These are phyloP conservation scores for Mesotaenium endlicherianum DNA, from an alignment of 139 green algal genomes.

Conservation along the genomic window DNA sequence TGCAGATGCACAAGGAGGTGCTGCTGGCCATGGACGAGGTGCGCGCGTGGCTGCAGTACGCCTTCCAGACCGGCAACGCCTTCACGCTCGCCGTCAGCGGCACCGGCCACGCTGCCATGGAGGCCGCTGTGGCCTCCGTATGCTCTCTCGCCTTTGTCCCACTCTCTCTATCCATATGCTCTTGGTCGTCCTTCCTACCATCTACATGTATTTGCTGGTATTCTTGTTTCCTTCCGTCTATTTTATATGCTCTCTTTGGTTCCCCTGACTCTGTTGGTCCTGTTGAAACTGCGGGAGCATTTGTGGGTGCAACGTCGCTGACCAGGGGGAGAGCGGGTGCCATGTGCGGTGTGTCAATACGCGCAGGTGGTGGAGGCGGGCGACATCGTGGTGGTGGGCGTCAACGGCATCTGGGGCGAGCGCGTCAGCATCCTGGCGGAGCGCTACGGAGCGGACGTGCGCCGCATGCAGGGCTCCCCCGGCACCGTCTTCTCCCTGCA, in stretches of 20 bases:
- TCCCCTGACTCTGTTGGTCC: background rate
- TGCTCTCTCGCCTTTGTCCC: background rate
- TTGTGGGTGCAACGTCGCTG: too few species aligned
- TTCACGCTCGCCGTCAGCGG: conserved; percentile 81
- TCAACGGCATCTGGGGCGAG: conserved; percentile 83
- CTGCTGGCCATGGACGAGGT: conserved; percentile 88
- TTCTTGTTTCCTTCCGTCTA: background rate
- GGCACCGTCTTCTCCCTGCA: conserved; percentile 71
- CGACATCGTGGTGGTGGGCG: conserved; percentile 61
- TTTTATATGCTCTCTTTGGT: background rate
- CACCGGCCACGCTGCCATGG: conserved; percentile 89
- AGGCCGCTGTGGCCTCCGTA: conserved; percentile 83
- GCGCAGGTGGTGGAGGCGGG: conserved; percentile 74
- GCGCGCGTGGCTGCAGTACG: conserved; percentile 79
- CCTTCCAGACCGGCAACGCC: conserved; percentile 77
- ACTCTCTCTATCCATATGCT: background rate
- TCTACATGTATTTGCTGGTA: background rate
- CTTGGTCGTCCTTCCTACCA: background rate
- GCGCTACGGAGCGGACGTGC: conserved; percentile 76
- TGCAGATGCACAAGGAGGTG: conserved; percentile 82
- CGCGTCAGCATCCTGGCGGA: conserved; percentile 78
- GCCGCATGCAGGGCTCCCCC: conserved; percentile 67
- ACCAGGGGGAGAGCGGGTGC: too few species aligned
- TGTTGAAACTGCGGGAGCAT: too few species aligned
- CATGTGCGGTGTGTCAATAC: too few species aligned